These are phyloP conservation scores for Gloeopeniophorella convolvens DNA, from an alignment of 768 basidiomycete species.

Conservation along the genomic window DNA sequence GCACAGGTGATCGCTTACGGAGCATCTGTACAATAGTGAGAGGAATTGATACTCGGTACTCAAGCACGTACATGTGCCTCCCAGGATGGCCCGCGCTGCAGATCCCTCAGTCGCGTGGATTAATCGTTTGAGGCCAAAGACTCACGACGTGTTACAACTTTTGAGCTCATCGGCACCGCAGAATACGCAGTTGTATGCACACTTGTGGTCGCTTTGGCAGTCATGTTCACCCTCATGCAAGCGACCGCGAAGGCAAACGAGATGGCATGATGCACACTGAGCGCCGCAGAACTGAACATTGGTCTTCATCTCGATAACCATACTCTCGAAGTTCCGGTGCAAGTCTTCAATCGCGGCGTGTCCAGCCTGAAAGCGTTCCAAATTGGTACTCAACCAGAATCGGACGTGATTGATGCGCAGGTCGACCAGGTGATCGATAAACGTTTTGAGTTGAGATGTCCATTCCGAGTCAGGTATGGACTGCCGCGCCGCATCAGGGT, in stretches of 20 bases:
- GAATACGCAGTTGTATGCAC: constrained; percentile 39
- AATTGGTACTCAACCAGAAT: constrained; percentile 46
- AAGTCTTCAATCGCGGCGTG: constrained; percentile 42
- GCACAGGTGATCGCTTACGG: constrained; percentile 41
- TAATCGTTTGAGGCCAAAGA: too few relatives aligned
- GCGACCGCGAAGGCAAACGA: constrained; percentile 41
- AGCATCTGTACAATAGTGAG: constrained; percentile 36
- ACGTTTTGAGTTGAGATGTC: constrained; percentile 31
- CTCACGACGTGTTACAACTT: constrained; percentile 44
- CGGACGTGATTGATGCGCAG: constrained; percentile 42
- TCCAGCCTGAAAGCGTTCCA: constrained; percentile 37
- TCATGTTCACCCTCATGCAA: constrained; percentile 42
- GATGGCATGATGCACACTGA: constrained; percentile 41
- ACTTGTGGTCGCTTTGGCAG: constrained; percentile 45
- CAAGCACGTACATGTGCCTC: constrained; percentile 41
- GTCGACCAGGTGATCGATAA: constrained; percentile 36
- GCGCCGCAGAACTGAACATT: constrained; percentile 44
- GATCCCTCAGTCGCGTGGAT: background rate
- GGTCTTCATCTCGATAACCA: constrained; percentile 39
- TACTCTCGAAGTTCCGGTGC: constrained; percentile 36
- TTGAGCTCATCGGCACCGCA: constrained; percentile 30
- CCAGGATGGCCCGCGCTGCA: constrained; percentile 52
- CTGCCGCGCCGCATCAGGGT: constrained; percentile 28
- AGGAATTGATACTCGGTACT: background rate
- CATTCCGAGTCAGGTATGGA: constrained; percentile 36